Conservation (phyloP, 148 eudicot species). For the Spergularia marina region DNA sequence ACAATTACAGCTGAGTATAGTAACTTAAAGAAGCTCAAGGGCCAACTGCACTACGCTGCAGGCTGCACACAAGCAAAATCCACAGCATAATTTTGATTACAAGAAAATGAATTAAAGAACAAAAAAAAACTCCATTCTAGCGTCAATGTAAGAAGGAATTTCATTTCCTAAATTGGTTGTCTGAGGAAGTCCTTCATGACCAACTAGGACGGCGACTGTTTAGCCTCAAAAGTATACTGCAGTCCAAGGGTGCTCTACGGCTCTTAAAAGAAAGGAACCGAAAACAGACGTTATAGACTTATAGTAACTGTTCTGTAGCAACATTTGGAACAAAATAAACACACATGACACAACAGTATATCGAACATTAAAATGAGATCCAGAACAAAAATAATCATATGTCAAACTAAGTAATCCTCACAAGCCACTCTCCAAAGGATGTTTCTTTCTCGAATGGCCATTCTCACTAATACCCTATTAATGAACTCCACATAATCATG, state of each 20-base stretch:
- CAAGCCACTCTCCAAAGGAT: not conserved
- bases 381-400: not conserved
- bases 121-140: not conserved
- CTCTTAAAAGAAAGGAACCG: not conserved
- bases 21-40: not conserved
- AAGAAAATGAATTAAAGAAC: not conserved
- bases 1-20: not conserved
- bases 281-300: not conserved
- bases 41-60: not conserved
- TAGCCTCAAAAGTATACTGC: no score
- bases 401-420: not conserved
- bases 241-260: no score
- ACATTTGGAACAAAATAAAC: not conserved
- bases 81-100: not conserved
- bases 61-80: not conserved
- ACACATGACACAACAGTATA: no score
- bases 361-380: not conserved
- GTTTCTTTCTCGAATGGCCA: not conserved
- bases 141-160: not conserved
- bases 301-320: not conserved
- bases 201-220: no score
- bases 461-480: not conserved
- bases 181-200: not conserved
- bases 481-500: no score
- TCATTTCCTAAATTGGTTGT: not conserved